Evolutionary conservation across 768 basidiomycete species (phyloP).

Genomic region (Tephrocybe rancida): DNA sequence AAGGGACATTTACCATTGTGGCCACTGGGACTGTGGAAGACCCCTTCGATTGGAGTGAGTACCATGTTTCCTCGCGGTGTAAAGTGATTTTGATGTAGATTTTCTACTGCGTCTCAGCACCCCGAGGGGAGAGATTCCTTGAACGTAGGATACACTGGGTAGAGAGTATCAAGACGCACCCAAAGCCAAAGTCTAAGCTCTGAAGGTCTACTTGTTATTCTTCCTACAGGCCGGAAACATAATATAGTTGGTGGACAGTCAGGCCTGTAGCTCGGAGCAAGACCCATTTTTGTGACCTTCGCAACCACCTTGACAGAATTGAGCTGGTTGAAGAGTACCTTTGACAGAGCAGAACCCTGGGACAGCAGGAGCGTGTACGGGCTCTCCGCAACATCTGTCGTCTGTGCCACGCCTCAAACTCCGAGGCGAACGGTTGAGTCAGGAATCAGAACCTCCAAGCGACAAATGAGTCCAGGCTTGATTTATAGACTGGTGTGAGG

Average conservation of each 20-base stretch:
- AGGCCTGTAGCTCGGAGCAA: too few species aligned
- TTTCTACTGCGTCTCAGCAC: conserved; percentile 22
- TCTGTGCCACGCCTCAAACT: conserved; percentile 81
- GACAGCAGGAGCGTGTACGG: conserved; percentile 71
- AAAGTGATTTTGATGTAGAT: not conserved
- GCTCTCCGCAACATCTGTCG: conserved; percentile 74
- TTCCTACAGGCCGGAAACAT: too few species aligned
- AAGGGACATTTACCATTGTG: conserved; percentile 26
- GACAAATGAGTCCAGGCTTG: conserved; percentile 87
- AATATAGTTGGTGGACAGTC: too few species aligned
- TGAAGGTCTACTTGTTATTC: too few species aligned
- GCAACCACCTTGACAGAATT: conserved; percentile 80
- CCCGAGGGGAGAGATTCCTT: conserved; percentile 28
- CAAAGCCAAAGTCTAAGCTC: conserved; percentile 14
- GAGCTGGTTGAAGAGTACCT: conserved; percentile 83
- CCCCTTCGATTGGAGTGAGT: conserved; percentile 31
- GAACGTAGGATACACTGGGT: conserved; percentile 25
- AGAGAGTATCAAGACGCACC: conserved; percentile 22
- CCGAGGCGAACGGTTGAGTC: conserved; percentile 95
- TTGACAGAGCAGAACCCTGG: conserved; percentile 80
- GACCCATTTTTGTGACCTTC: too few species aligned
- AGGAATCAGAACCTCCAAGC: conserved; percentile 92
- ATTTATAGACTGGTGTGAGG: conserved; percentile 75
- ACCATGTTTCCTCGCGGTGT: not conserved
- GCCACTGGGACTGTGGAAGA: conserved; percentile 33